phyloP scores from a whole-genome alignment of 345 rosid genomes.

The Excoecaria agallocha region DNA sequence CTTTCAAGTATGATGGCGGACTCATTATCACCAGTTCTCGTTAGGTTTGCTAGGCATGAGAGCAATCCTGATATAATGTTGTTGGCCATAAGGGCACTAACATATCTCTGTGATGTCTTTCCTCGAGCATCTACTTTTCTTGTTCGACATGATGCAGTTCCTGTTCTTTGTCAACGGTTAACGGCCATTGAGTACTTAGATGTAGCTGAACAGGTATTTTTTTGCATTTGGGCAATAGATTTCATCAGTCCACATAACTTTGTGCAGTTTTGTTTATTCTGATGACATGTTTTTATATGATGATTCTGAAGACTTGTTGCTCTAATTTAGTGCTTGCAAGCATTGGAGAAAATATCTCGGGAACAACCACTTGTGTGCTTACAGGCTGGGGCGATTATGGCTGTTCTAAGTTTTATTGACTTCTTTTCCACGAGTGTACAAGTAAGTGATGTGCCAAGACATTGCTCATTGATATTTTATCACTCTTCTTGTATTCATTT shows the following conservation, averaged over 20 bases:
- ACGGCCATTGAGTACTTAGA: conserved; percentile 78
- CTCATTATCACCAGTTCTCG: conserved; percentile 69
- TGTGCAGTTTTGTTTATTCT: conserved; percentile 2
- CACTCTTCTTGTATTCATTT: background rate
- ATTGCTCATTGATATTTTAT: background rate
- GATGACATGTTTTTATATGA: background rate
- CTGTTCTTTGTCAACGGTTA: conserved; percentile 80
- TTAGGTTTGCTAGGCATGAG: conserved; percentile 60
- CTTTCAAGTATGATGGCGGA: conserved; percentile 64
- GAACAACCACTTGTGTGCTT: conserved; percentile 85
- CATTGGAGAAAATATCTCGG: conserved; percentile 89
- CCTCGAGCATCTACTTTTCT: conserved; percentile 70
- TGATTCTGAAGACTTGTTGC: background rate
- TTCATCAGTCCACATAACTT: background rate
- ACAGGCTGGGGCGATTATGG: conserved; percentile 87
- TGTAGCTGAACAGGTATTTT: conserved; percentile 88
- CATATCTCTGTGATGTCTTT: conserved; percentile 85
- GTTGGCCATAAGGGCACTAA: conserved; percentile 77
- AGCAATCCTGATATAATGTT: conserved; percentile 67
- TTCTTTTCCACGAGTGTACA: conserved; percentile 88
- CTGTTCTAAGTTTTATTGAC: conserved; percentile 73
- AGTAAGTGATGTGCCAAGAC: conserved; percentile 34
- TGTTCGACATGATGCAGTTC: conserved; percentile 71
- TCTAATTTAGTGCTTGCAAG: conserved; percentile 81
- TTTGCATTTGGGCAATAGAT: background rate